These are phyloP conservation scores for Coniochaeta prunicola DNA, from an alignment of 2,329 filamentous ascomycete species.

Conservation along the genomic window DNA sequence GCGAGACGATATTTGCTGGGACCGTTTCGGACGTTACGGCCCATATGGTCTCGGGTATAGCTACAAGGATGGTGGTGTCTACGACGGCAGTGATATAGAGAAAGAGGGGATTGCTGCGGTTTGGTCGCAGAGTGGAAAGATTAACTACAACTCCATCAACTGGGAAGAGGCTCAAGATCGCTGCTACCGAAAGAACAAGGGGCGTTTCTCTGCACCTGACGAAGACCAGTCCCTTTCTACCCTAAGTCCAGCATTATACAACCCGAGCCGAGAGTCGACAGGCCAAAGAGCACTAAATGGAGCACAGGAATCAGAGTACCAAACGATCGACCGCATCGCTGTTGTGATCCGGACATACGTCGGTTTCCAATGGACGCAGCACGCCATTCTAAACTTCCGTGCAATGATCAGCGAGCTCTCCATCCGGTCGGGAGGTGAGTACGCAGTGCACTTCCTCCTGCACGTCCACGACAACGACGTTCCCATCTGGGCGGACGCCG, in stretches of 20 bases:
- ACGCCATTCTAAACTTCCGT: conserved; percentile 74
- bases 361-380: conserved; percentile 70
- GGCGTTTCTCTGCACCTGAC: conserved; percentile 40
- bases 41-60: conserved; percentile 84
- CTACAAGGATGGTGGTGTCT: conserved; percentile 61
- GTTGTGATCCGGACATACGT: conserved; percentile 76
- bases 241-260: conserved; percentile 2
- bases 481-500: conserved; percentile 75
- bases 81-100: conserved; percentile 67
- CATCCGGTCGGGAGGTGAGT: conserved; percentile 73
- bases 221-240: conserved; percentile 1
- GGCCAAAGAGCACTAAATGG: not conserved
- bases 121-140: conserved; percentile 47
- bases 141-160: conserved; percentile 47
- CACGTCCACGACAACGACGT: conserved; percentile 75
- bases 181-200: conserved; percentile 53
- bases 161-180: conserved; percentile 47
- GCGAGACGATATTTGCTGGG: conserved; percentile 75
- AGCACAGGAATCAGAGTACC: conserved; percentile 7
- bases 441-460: conserved; percentile 73
- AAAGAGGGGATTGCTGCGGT: conserved; percentile 56
- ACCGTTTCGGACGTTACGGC: conserved; percentile 76
- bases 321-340: conserved; percentile 56
- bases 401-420: conserved; percentile 74
- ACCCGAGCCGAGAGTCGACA: not conserved